Base-by-base conservation (phyloP, 2,329 filamentous ascomycete genomes). In the Ophiosphaerella narmari region DNA sequence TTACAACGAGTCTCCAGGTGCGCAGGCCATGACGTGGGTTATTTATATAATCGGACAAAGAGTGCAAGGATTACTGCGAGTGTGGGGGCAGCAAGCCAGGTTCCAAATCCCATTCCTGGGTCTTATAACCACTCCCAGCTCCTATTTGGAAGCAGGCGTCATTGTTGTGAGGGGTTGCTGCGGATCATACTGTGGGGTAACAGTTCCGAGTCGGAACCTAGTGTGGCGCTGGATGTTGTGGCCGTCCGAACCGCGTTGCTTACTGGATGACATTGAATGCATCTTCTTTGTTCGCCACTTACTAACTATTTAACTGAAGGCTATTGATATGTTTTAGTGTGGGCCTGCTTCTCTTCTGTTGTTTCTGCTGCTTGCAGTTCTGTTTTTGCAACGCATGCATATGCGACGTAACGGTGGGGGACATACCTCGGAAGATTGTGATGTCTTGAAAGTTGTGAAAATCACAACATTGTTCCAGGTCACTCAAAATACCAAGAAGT, bases 101-200 rank as follows among this genome's bases (percentile, higher is more conserved):
- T 29, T 26, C 37, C 18, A 26, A 4, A 14, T 39, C 12, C 43
- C 43, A 23, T 39, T 46, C 14, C 4, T 5, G 36, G 43, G 26
- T 39, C 36, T 46, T 46, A 46, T 39, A 35, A 8, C 26, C 39
- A 42, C 18, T 40, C 33, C n/a, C 16, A 46, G 32, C 16, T 46
- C 12, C 43, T 46, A 46, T 46, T 46, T 46, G 36, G 46, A 51
- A 48, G 35, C 51, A 35, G 35, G 41, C 59, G 59, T 62, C 59
- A 59, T 59, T 46, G 40, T 50, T 45, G 50, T 59, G 59, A 62
- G 59, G 59, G 59, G 59, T 43, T 46, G 35, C 11, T 46, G 44
- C 48, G 51, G 51, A 51, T 54, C 55, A 41, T 26, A 42, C 37
- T 59, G 56, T 62, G 59, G 59, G 59, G 59, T 59, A 57, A 33